Base-by-base conservation (phyloP, 805 yeast genomes). In the Wilhelminamyces savonicus region DNA sequence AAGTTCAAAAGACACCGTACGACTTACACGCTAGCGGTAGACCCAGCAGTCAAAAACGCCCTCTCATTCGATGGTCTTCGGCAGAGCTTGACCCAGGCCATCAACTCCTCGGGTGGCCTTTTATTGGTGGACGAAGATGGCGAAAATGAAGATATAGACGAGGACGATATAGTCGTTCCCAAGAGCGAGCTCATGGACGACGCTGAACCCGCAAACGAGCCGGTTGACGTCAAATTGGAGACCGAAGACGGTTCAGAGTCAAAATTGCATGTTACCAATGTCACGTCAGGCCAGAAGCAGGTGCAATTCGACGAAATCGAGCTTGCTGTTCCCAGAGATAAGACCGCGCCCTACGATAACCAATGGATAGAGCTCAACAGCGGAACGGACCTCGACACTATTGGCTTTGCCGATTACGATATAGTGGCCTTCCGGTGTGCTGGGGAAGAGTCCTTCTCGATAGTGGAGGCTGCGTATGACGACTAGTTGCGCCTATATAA, bases 31-130 rank as follows among this genome's bases (percentile, higher is more conserved):
- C 28, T 60, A 8, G 50, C 61, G 0, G 30, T 61, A 7, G 45
- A 45, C 9, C 39, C 54, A 21, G 28, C 26, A 31, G 33, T 21
- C 22, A 41, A 39, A 29, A 28, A 34, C 7, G 39, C 45, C 15
- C 34, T 40, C n/a, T 41, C 53, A 2, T n/a, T 48, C 8, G 30
- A 41, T 6, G 30, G 35, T 21, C 33, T 61, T 28, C 39, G 42
- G 29, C 31, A 36, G 3, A 31, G 46, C 13, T 52, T 76, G 15
- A 48, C 51, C 2, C 41, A 46, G 5, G 61, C 66, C 16, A 60
- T 76, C 16, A 62, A 66, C 32, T 37, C 51, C 3, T 58, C 74
- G 0, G 81, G 81, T 2, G 81, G 81, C 0, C 43, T 70, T 21
- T 40, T 32, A 4, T 46, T 66, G 1, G 48, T 39, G 3, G 50